Evolutionary conservation across 139 green algal genomes (phyloP).

Genomic region (Medakamo hakoo): DNA sequence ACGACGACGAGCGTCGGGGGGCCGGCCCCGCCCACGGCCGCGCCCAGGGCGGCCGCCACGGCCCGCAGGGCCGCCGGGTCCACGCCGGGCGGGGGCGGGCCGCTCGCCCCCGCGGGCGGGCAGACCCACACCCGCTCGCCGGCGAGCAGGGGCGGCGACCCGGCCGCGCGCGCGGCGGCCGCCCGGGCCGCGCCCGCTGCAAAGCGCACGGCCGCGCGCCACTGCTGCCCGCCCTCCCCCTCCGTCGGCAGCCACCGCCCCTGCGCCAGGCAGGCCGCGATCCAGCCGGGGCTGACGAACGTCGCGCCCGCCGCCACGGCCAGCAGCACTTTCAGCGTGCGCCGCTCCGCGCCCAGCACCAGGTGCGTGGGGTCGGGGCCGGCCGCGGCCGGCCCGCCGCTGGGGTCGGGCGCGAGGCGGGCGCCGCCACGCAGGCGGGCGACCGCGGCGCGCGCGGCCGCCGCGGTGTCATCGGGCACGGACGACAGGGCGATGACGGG

Average conservation of each 20-base stretch:
- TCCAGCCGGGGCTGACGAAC: constrained; percentile 37
- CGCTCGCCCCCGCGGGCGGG: constrained; percentile 3
- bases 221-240: constrained; percentile 11
- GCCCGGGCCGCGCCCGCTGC: constrained; percentile 9
- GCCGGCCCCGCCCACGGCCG: not conserved
- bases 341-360: constrained; percentile 27
- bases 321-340: constrained; percentile 41
- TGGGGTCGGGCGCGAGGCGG: no score
- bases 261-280: constrained; percentile 29
- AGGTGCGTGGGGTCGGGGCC: constrained; percentile 41
- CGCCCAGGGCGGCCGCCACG: constrained; percentile 7
- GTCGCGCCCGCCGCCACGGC: constrained; percentile 37
- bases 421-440: not conserved
- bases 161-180: constrained; percentile 1
- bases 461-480: not conserved
- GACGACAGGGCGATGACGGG: not conserved
- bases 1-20: constrained; percentile 10
- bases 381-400: constrained; percentile 20
- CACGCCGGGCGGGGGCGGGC: constrained; percentile 1
- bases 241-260: constrained; percentile 37
- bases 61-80: constrained; percentile 3
- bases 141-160: constrained; percentile 6
- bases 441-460: constrained; percentile 3
- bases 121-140: constrained; percentile 8
- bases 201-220: constrained; percentile 11